Conservation (phyloP, 2,329 filamentous ascomycete genomes). For the Colletotrichum gloeosporioides region DNA sequence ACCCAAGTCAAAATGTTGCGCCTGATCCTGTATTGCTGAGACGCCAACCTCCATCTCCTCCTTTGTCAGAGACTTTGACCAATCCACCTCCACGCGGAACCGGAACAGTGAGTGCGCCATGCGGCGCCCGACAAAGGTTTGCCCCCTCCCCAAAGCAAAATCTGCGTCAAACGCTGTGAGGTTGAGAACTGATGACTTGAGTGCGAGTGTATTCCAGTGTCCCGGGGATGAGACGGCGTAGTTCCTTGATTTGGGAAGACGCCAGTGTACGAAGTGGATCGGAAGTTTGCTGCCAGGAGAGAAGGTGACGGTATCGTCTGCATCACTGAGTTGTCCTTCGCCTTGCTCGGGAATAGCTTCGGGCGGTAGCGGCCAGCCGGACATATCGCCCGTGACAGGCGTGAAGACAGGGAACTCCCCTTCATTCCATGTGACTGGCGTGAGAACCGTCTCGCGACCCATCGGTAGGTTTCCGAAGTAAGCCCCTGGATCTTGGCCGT, state of each 20-base stretch:
- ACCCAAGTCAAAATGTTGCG: constrained; percentile 56
- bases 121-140: constrained; percentile 56
- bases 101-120: constrained; percentile 62
- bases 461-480: constrained; percentile 38
- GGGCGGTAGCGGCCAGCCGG: constrained; percentile 43
- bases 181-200: constrained; percentile 56
- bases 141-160: constrained; percentile 28
- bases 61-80: constrained; percentile 32
- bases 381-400: constrained; percentile 31
- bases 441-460: constrained; percentile 48
- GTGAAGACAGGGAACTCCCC: constrained; percentile 37
- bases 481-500: constrained; percentile 38
- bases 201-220: constrained; percentile 47
- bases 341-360: constrained; percentile 32
- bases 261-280: constrained; percentile 61
- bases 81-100: constrained; percentile 52
- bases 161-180: constrained; percentile 58
- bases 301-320: constrained; percentile 53
- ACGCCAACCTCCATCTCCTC: constrained; percentile 57
- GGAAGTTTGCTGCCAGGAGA: constrained; percentile 48
- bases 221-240: constrained; percentile 50
- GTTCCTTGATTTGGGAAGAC: constrained; percentile 50
- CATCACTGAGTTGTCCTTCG: constrained; percentile 44
- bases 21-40: constrained; percentile 57
- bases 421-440: constrained; percentile 40